Conservation (phyloP, 176 grass and related monocot species). For the Elaeis guineensis region DNA sequence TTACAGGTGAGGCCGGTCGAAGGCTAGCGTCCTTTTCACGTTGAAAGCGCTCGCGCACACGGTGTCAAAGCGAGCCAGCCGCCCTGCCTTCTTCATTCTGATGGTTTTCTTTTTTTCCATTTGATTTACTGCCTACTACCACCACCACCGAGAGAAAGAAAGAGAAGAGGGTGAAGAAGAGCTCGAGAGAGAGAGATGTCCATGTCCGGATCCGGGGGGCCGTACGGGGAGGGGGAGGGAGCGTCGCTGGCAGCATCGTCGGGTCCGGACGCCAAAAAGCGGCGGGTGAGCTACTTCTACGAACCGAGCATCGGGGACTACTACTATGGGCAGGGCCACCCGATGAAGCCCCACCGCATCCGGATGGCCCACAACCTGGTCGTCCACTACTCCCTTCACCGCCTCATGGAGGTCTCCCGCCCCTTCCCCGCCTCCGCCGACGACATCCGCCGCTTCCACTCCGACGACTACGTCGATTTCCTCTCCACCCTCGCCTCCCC, state of each 20-base stretch:
- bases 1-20: too few species aligned
- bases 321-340: slow-evolving; percentile 94
- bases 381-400: slow-evolving; percentile 84
- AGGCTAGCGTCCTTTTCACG: too few species aligned
- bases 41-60: too few species aligned
- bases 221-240: slow-evolving; percentile 15
- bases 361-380: slow-evolving; percentile 85
- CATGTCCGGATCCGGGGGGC: too few species aligned
- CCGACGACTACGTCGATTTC: slow-evolving; percentile 67
- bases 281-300: slow-evolving; percentile 91
- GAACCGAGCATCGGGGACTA: slow-evolving; percentile 87
- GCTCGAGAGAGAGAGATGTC: too few species aligned
- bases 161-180: too few species aligned
- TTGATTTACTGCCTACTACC: too few species aligned
- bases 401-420: slow-evolving; percentile 63
- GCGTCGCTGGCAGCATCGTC: slow-evolving; percentile 56
- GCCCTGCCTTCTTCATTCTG: too few species aligned
- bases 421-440: slow-evolving; percentile 47
- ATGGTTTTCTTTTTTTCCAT: too few species aligned
- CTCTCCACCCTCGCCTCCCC: slow-evolving; percentile 42
- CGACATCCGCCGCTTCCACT: slow-evolving; percentile 81
- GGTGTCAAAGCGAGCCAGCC: too few species aligned
- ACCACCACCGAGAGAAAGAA: too few species aligned
- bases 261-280: slow-evolving; percentile 28
- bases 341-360: slow-evolving; percentile 95